These are phyloP conservation scores for Xylaria scruposa DNA, from an alignment of 495 filamentous ascomycete species.

Conservation along the genomic window DNA sequence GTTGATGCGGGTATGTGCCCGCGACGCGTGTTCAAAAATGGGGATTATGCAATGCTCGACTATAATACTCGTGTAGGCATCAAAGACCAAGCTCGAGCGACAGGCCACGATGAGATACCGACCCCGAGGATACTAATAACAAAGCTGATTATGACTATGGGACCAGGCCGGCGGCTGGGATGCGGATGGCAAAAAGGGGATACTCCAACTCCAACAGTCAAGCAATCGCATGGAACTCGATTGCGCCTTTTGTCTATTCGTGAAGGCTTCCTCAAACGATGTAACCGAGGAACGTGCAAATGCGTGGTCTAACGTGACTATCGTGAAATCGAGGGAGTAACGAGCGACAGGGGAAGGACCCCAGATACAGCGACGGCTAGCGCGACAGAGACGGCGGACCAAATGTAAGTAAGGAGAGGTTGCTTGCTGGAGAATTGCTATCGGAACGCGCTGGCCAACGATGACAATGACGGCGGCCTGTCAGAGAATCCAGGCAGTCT, in stretches of 20 bases:
- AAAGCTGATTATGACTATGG: slow-evolving; percentile 23
- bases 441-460: slow-evolving; percentile 5
- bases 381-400: slow-evolving; percentile 5
- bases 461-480: not conserved
- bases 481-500: not conserved
- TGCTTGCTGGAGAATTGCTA: not conserved
- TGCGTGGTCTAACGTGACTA: slow-evolving; percentile 12
- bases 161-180: slow-evolving; percentile 13
- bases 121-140: not conserved
- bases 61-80: slow-evolving; percentile 12
- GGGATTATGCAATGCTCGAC: slow-evolving; percentile 24
- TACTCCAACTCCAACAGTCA: slow-evolving; percentile 11
- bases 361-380: slow-evolving; percentile 19
- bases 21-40: slow-evolving; percentile 4
- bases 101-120: not conserved
- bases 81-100: slow-evolving; percentile 6
- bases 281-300: slow-evolving; percentile 3
- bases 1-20: slow-evolving; percentile 28
- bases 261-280: slow-evolving; percentile 12
- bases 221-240: slow-evolving; percentile 22
- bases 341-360: slow-evolving; percentile 37
- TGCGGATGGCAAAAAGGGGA: slow-evolving; percentile 14
- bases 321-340: slow-evolving; percentile 33
- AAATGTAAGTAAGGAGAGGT: slow-evolving; percentile 1
- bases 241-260: slow-evolving; percentile 29